Base-by-base conservation (phyloP, 2,329 filamentous ascomycete genomes). In the Cladobotryum protrusum region DNA sequence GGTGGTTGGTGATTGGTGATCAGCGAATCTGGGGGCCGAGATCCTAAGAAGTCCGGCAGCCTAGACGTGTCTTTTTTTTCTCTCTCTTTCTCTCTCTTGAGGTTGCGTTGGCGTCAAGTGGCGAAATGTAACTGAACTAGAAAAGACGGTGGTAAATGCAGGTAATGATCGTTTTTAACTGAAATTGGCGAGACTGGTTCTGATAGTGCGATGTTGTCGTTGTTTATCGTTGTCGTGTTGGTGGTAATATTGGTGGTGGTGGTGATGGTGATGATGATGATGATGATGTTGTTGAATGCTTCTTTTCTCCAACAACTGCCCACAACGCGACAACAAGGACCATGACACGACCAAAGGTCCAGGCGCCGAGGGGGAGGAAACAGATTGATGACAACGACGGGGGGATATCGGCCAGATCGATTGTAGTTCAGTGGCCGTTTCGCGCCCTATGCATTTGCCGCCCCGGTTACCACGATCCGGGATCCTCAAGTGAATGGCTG, bases 61-160 rank as follows among this genome's bases (percentile, higher is more conserved):
- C 41, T 48, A 41, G 48, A 19, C 29, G 29, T 43, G 45, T 29
- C 24, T 29, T 29, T 29, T 29, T 29, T 29, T 29, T 29, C 20
- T 29, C 24, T 29, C 24, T 29, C 24, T 8, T 9, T 29, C 24
- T 29, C 24, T 8, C 24, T 29, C 24, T 29, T 29, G 24, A 29
- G 24, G 24, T 34, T 37, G 19, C 35, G 41, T 37, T 43, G 35
- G 33, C 32, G 36, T 18, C 32, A 29, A 43, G 42, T 49, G 50
- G 50, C 41, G 37, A 52, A 49, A 37, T 41, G 42, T 49, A 52
- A 47, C 47, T 45, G 50, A 43, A 46, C 47, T 49, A 49, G 39
- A 47, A 49, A 40, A 45, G 34, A 39, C 32, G 47, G 32, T 42
- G n/a, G 42, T 45, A 47, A 49, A 43, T 45, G 14, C 12, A 42